These are phyloP conservation scores for Cryphonectria naterciae DNA, from an alignment of 2,329 filamentous ascomycete species.

Conservation along the genomic window DNA sequence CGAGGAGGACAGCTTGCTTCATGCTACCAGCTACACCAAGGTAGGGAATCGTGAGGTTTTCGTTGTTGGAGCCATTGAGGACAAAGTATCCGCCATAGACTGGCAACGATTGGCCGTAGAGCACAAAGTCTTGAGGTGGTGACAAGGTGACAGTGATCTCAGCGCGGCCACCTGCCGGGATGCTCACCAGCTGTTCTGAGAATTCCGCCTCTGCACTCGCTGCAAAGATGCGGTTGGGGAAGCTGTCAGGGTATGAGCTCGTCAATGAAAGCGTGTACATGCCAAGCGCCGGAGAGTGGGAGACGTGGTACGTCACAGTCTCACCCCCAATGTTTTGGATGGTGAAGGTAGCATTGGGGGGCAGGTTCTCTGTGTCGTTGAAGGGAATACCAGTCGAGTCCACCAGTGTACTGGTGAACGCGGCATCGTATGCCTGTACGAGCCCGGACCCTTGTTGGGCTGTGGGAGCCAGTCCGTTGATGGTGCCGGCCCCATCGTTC, in stretches of 20 bases:
- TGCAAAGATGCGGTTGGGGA: constrained; percentile 23
- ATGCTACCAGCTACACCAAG: constrained; percentile 41
- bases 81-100: constrained; percentile 50
- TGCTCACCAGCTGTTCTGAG: constrained; percentile 31
- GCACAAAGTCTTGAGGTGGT: constrained; percentile 32
- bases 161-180: constrained; percentile 36
- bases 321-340: constrained; percentile 45
- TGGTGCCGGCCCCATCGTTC: constrained; percentile 36
- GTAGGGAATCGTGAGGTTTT: constrained; percentile 45
- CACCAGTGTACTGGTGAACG: constrained; percentile 43
- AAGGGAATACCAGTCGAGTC: constrained; percentile 44
- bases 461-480: constrained; percentile 38
- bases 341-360: constrained; percentile 38
- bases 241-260: not conserved
- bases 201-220: constrained; percentile 31
- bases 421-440: constrained; percentile 46
- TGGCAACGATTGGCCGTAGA: constrained; percentile 40
- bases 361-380: constrained; percentile 49
- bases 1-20: constrained; percentile 30
- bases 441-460: constrained; percentile 49
- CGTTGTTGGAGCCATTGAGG: constrained; percentile 43
- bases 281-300: constrained; percentile 41
- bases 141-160: constrained; percentile 37
- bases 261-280: constrained; percentile 39
- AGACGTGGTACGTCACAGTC: constrained; percentile 43